A percentile compares a stretch with the other conserved stretches of the same genome.
Conservation (phyloP, 805 yeast species). For the Torulaspora maleeae region DNA sequence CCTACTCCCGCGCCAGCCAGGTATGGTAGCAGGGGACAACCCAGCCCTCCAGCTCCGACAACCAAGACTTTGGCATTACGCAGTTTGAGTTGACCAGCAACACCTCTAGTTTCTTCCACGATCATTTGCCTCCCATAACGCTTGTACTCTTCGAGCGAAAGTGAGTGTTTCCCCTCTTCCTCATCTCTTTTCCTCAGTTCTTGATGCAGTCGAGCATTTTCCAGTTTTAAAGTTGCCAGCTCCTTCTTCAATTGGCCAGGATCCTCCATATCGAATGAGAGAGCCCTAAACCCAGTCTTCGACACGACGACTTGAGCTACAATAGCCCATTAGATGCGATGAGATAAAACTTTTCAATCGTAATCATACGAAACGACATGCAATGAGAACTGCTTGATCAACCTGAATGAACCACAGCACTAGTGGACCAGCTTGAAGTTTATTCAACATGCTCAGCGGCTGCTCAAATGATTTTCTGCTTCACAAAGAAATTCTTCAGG, state of each 20-base stretch:
- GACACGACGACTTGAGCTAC: background rate
- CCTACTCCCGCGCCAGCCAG: conserved; percentile 88
- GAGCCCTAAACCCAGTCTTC: background rate
- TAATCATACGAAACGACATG: conserved; percentile 2
- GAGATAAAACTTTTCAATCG: conserved; percentile 1
- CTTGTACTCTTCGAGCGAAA: conserved; percentile 60
- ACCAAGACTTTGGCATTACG: conserved; percentile 61
- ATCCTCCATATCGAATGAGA: conserved; percentile 1
- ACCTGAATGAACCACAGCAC: background rate
- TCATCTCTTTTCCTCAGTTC: conserved; percentile 11
- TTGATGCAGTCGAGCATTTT: conserved; percentile 26
- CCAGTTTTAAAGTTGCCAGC: conserved; percentile 25
- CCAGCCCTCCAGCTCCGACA: conserved; percentile 95
- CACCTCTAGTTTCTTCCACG: conserved; percentile 69
- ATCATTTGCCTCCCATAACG: conserved; percentile 95
- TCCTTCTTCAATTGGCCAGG: conserved; percentile 15
- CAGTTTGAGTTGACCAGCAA: conserved; percentile 52
- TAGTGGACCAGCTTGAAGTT: background rate
- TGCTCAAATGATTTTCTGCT: conserved; percentile 70
- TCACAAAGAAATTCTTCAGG: conserved; percentile 75
- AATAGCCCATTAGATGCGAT: conserved; percentile 1
- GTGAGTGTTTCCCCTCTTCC: conserved; percentile 11
- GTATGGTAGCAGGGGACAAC: conserved; percentile 85
- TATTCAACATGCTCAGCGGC: background rate
- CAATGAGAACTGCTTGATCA: background rate